Conservation (phyloP, 2,329 filamentous ascomycete genomes). For the Fusarium pilosicola region DNA sequence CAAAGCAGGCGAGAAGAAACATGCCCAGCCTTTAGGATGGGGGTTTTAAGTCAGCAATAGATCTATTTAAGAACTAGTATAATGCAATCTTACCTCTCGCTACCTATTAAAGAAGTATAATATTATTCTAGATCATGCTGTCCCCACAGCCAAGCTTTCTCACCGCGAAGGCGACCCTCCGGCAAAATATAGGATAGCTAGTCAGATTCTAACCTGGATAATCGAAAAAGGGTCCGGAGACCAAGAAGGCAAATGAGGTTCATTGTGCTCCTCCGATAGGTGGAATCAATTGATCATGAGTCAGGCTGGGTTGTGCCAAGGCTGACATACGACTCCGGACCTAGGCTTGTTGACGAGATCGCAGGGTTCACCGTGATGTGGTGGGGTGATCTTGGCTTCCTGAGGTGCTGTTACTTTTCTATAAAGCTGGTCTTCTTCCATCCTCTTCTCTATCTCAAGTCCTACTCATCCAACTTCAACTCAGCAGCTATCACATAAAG, state of each 20-base stretch:
- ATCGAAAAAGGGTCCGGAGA: neutral
- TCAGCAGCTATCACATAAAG: neutral
- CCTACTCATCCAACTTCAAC: neutral
- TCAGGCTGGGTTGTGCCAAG: neutral
- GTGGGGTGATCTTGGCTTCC: too few relatives aligned
- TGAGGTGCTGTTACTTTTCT: neutral
- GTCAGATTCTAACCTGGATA: neutral
- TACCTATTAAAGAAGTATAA: fast-evolving
- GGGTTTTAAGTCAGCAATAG: neutral
- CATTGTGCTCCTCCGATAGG: neutral
- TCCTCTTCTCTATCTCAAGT: neutral
- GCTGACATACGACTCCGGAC: neutral
- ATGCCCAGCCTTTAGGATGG: neutral
- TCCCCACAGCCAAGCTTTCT: neutral
- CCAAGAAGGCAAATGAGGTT: neutral
- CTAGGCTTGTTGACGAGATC: neutral
- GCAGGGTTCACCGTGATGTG: too few relatives aligned
- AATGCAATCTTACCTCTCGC: neutral
- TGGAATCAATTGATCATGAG: neutral
- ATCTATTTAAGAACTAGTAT: too few relatives aligned
- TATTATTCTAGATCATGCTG: neutral
- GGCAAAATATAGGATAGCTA: neutral
- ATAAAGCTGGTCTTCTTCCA: neutral
- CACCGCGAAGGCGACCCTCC: neutral
- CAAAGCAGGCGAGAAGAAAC: neutral